Evolutionary conservation across 106 monocot genomes (phyloP), one percentile per base, ranked within the genome.

Genomic region (Acorus calamus): DNA sequence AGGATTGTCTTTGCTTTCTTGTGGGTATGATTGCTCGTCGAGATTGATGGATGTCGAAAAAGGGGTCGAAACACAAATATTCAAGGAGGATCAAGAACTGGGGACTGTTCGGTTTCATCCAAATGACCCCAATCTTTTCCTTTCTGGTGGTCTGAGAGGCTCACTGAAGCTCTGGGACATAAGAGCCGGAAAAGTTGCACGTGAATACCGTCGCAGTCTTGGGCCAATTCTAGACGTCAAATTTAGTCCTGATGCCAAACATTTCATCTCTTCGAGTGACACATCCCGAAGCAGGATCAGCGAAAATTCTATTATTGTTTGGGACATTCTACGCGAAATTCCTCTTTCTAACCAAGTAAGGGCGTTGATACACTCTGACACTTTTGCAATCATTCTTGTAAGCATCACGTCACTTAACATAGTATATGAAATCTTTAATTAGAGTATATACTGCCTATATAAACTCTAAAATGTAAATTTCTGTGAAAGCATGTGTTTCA

Each of bases 271-370:
- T 50, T 91, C 96, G 12, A 91, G 80, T 62, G 96, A 98, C 74
- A 83, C 82, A 43, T 76, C 96, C 3, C 72, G 61, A 67, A 98
- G 85, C 71, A 80, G 71, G 50, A 83, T 80, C 45, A 85, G 87
- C 69, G 96, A 98, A 68, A 85, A 92, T 74, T 61, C 87, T 57
- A 85, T 98, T 48, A 77, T 96, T 70, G 73, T 98, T 50, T 98
- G 96, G 96, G 91, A 98, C 70, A 76, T 91, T 6, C 53, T 66
- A 51, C 78, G 87, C 48, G 79, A 88, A 74, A 63, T 98, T 75
- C 87, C 96, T 66, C 57, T 98, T 13, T 98, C 91, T 52, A 91
- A 92, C 65, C 88, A 91, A 80, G 91, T 89, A 76, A 63, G 28
- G 28, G 28, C 28, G 28, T 28, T 28, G 28, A 28, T 28, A 28